Percentiles rank a stretch among this genome's conserved stretches.
phyloP scores from a whole-genome alignment of 129 eudicot species.

The Pittosporum tobira region DNA sequence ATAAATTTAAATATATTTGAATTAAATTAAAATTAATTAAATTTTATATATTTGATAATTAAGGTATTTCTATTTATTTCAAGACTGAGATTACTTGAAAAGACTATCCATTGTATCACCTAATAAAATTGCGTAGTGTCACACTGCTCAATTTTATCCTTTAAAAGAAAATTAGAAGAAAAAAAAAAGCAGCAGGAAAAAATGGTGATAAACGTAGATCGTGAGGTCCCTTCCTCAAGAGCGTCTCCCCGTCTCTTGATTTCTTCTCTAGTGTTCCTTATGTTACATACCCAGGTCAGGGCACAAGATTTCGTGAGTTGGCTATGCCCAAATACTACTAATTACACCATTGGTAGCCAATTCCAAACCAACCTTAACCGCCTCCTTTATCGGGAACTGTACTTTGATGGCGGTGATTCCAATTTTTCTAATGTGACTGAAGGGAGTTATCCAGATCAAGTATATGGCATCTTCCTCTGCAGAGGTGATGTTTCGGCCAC shows the following conservation, averaged over 20 bases:
- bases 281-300: neutral
- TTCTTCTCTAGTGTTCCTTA: neutral
- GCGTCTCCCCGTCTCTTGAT: no score
- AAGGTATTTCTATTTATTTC: no score
- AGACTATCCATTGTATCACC: no score
- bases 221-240: no score
- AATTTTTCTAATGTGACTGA: neutral
- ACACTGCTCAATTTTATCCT: no score
- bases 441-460: slow-evolving; percentile 11
- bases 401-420: neutral
- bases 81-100: neutral
- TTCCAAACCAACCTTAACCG: neutral
- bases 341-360: slow-evolving; percentile 4
- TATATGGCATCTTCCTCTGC: slow-evolving; percentile 27
- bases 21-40: no score
- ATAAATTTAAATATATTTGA: no score
- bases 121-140: no score
- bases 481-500: slow-evolving; percentile 30
- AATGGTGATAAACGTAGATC: no score
- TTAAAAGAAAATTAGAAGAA: neutral
- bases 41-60: no score
- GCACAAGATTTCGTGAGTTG: neutral
- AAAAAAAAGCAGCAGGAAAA: neutral
- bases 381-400: neutral
- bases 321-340: neutral